phyloP scores from a whole-genome alignment of 192 early-diverging fungal species.

The Gigaspora rosea region DNA sequence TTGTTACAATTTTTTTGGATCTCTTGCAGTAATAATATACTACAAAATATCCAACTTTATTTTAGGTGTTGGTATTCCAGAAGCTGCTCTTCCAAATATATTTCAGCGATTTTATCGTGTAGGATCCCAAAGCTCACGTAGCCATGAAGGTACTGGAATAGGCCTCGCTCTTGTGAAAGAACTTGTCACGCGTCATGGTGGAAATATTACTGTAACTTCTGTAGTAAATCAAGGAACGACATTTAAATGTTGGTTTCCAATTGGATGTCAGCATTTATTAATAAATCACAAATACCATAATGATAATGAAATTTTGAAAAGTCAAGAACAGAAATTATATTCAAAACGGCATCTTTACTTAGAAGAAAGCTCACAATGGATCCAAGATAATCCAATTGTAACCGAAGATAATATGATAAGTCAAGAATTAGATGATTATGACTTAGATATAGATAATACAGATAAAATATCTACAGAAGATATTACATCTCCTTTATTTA shows the following conservation, averaged over 20 bases:
- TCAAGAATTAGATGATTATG: no score
- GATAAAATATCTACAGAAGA: no score
- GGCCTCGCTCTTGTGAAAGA: conserved; percentile 48
- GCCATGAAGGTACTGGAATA: conserved; percentile 64
- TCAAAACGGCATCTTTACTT: conserved; percentile 37
- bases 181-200: conserved; percentile 55
- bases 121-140: conserved; percentile 51
- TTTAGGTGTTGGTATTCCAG: conserved; percentile 53
- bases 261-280: conserved; percentile 51
- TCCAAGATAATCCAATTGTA: background rate
- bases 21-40: no score
- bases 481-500: no score
- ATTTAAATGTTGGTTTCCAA: conserved; percentile 52
- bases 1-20: no score
- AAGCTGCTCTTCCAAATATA: conserved; percentile 43
- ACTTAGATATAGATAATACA: no score
- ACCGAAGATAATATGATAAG: no score
- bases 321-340: background rate
- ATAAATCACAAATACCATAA: conserved; percentile 36
- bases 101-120: conserved; percentile 65
- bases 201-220: conserved; percentile 44
- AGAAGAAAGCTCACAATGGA: conserved; percentile 40
- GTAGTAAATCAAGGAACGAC: conserved; percentile 49
- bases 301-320: background rate
- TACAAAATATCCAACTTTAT: no score